phyloP scores from a whole-genome alignment of 768 basidiomycete species.

The Trametes villosa region DNA sequence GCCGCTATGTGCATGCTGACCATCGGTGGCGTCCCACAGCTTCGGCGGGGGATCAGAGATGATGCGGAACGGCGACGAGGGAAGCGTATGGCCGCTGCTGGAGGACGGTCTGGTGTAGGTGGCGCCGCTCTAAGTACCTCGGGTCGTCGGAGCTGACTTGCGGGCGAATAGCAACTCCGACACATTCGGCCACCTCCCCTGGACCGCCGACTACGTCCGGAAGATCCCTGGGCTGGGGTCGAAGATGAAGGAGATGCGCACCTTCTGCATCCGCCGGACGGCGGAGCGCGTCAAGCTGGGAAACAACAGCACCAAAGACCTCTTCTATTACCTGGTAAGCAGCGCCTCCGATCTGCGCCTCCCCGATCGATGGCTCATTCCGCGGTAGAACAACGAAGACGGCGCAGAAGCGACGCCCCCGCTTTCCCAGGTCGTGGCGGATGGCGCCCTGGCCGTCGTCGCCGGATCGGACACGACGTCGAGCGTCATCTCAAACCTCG shows the following conservation, averaged over 20 bases:
- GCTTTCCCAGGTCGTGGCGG: constrained; percentile 38
- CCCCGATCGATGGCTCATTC: neutral
- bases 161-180: constrained; percentile 18
- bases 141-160: constrained; percentile 16
- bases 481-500: constrained; percentile 40
- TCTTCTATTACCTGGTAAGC: constrained; percentile 52
- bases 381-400: constrained; percentile 33
- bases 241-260: constrained; percentile 27
- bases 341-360: neutral
- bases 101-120: constrained; percentile 37
- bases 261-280: constrained; percentile 23
- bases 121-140: neutral
- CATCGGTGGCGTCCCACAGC: constrained; percentile 23
- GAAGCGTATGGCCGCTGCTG: constrained; percentile 36
- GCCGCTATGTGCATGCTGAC: neutral
- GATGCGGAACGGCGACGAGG: constrained; percentile 41
- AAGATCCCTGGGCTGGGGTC: constrained; percentile 18
- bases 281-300: constrained; percentile 26
- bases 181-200: constrained; percentile 28
- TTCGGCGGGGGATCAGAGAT: constrained; percentile 45
- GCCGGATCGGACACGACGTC: constrained; percentile 57
- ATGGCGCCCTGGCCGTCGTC: constrained; percentile 43
- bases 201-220: constrained; percentile 32
- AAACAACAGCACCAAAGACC: constrained; percentile 27
- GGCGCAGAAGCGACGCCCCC: constrained; percentile 32